phyloP scores from a whole-genome alignment of 2,329 filamentous ascomycete species.

The Dactylonectria estremocensis region DNA sequence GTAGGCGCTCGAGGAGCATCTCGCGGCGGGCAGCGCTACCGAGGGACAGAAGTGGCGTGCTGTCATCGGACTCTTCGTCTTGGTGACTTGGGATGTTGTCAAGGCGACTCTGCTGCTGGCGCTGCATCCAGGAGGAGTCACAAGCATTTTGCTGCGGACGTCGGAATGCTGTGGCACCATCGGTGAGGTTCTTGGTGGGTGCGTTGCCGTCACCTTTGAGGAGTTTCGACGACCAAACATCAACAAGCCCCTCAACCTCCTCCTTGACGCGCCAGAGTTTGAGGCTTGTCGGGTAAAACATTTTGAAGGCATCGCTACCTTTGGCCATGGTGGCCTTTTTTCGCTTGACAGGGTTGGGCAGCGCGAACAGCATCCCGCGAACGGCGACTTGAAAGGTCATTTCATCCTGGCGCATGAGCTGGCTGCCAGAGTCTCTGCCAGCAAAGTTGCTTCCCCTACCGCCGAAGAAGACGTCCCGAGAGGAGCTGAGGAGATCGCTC shows the following conservation, averaged over 20 bases:
- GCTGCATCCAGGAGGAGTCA: constrained; percentile 55
- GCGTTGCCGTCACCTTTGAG: constrained; percentile 67
- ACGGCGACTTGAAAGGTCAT: constrained; percentile 94
- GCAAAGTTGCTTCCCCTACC: constrained; percentile 66
- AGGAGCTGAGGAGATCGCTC: constrained; percentile 86
- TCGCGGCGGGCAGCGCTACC: constrained; percentile 79
- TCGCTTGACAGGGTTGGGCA: constrained; percentile 90
- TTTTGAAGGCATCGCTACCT: constrained; percentile 79
- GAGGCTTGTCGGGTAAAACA: constrained; percentile 92
- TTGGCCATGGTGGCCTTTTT: constrained; percentile 62
- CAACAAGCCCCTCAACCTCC: constrained; percentile 82
- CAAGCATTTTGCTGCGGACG: constrained; percentile 54
- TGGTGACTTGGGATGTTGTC: constrained; percentile 30
- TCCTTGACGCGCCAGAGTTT: constrained; percentile 89
- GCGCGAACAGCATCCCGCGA: constrained; percentile 85
- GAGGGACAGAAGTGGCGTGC: constrained; percentile 67
- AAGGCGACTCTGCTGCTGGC: constrained; percentile 48
- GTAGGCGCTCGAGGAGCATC: constrained; percentile 87
- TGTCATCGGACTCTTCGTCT: constrained; percentile 41
- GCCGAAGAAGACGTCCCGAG: constrained; percentile 78
- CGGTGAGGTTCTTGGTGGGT: constrained; percentile 58
- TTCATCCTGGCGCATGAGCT: constrained; percentile 90
- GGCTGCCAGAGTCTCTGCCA: constrained; percentile 73
- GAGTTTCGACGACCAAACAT: constrained; percentile 76
- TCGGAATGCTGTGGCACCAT: constrained; percentile 65